Evolutionary conservation across 768 basidiomycete species (phyloP).

Genomic region (Pholiota molesta): DNA sequence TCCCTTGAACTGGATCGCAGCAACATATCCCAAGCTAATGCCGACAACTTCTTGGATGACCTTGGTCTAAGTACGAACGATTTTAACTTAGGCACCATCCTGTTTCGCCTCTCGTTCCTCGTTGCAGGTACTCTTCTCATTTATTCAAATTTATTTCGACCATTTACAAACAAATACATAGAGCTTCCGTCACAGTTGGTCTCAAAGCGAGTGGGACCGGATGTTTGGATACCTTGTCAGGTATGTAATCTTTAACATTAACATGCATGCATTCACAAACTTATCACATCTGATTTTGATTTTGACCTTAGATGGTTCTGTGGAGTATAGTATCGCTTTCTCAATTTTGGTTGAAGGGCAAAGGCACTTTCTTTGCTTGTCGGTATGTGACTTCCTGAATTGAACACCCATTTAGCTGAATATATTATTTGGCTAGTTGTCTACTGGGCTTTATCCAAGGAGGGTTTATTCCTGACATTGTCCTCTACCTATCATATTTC

Average conservation of each 20-base stretch:
- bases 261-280: no score
- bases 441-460: conserved; percentile 65
- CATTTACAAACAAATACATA: conserved; percentile 6
- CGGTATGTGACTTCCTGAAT: conserved; percentile 33
- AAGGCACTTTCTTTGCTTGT: conserved; percentile 56
- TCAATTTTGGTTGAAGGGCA: conserved; percentile 62
- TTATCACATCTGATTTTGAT: neutral
- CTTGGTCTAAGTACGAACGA: conserved; percentile 63
- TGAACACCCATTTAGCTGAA: neutral
- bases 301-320: conserved; percentile 44
- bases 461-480: conserved; percentile 65
- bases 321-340: conserved; percentile 60
- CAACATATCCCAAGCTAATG: conserved; percentile 68
- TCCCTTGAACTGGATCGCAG: conserved; percentile 58
- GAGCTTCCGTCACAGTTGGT: conserved; percentile 72
- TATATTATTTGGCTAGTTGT: conserved; percentile 33
- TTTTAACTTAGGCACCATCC: conserved; percentile 65
- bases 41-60: conserved; percentile 69
- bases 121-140: conserved; percentile 34
- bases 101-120: conserved; percentile 54
- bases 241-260: conserved; percentile 36
- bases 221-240: conserved; percentile 67
- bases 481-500: conserved; percentile 68
- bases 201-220: conserved; percentile 68
- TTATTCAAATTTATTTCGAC: neutral